A percentile compares a stretch with the other conserved stretches of the same genome.
phyloP scores from a whole-genome alignment of 2,329 filamentous ascomycete genomes.

The Penicillium sp. region DNA sequence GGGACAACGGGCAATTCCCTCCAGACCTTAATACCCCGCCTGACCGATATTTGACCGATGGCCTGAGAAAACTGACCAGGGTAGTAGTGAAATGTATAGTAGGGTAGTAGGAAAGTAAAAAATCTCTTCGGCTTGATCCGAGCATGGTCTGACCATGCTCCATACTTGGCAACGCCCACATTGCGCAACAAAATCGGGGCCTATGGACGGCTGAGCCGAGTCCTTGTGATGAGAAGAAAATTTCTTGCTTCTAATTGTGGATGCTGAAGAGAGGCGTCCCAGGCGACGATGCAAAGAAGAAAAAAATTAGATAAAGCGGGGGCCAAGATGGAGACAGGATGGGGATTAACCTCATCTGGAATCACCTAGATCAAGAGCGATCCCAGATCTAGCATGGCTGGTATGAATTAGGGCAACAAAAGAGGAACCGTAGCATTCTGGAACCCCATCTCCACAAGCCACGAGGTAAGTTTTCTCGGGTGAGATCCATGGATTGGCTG shows the following conservation, averaged over 20 bases:
- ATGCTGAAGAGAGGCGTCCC: background rate
- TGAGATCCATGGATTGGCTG: slow-evolving; percentile 1
- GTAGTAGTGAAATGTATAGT: background rate
- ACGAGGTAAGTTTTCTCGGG: background rate
- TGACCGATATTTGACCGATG: slow-evolving; percentile 13
- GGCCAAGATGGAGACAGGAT: background rate
- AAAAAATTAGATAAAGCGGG: background rate
- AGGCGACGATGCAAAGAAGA: background rate
- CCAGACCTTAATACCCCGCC: slow-evolving; percentile 2
- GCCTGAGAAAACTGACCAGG: background rate
- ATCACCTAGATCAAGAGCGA: background rate
- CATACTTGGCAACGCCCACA: background rate
- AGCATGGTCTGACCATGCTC: background rate
- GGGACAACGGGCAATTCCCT: slow-evolving; percentile 1
- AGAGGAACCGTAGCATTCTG: slow-evolving; percentile 8
- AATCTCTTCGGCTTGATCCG: background rate
- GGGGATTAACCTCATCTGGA: background rate
- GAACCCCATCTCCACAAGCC: slow-evolving; percentile 6
- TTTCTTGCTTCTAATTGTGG: slow-evolving; percentile 1
- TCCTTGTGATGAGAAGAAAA: slow-evolving; percentile 2
- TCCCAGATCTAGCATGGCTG: slow-evolving; percentile 2
- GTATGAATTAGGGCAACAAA: background rate
- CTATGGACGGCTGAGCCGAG: background rate
- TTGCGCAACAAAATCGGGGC: background rate
- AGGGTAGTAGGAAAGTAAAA: background rate